These are phyloP conservation scores for Russula earlei DNA, from an alignment of 768 basidiomycete genomes.

Conservation along the genomic window DNA sequence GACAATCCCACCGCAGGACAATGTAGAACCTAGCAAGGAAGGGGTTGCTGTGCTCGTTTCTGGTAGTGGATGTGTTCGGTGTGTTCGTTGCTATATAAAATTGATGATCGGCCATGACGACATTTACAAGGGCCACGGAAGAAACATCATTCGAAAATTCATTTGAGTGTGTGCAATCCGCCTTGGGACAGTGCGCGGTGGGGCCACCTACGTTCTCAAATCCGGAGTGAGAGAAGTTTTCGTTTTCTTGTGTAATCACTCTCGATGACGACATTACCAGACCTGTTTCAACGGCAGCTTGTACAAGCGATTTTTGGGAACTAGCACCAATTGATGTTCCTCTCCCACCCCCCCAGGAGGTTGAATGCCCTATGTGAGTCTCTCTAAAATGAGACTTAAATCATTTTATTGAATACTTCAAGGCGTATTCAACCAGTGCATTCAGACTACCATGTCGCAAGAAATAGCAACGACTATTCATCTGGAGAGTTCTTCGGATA, in stretches of 20 bases:
- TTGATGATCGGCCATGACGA: background rate
- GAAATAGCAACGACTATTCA: background rate
- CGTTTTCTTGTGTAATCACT: background rate
- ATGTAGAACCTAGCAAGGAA: background rate
- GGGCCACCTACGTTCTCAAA: background rate
- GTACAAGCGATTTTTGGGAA: background rate
- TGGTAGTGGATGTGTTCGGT: conserved; percentile 4
- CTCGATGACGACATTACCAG: background rate
- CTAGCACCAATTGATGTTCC: conserved; percentile 3
- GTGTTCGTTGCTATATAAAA: background rate
- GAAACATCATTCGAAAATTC: conserved; percentile 1
- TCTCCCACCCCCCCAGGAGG: background rate
- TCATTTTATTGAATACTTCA: background rate
- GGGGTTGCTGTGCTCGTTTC: background rate
- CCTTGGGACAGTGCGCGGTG: background rate
- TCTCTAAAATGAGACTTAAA: background rate
- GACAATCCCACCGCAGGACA: background rate
- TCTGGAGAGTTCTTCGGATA: background rate
- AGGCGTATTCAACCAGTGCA: conserved; percentile 8
- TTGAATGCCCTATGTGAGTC: conserved; percentile 4
- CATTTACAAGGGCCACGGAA: background rate
- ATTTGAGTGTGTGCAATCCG: background rate
- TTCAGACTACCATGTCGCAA: background rate
- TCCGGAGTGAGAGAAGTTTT: conserved; percentile 5
- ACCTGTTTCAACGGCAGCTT: background rate